phyloP scores from a whole-genome alignment of 2,329 filamentous ascomycete species.

The Knufia petricola region DNA sequence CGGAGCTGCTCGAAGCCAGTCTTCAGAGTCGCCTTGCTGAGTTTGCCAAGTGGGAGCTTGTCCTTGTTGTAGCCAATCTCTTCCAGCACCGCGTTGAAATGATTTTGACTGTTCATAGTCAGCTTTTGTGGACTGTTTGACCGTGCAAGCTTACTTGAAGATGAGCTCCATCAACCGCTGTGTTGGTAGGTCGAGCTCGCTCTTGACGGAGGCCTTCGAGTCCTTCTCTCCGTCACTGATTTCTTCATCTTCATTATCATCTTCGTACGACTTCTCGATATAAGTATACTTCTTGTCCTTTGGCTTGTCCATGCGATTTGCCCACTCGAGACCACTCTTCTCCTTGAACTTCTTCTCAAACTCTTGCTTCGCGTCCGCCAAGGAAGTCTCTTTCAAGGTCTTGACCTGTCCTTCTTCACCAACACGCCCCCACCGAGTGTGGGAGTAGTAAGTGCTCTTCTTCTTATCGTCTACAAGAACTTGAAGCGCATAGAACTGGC shows the following conservation, averaged over 20 bases:
- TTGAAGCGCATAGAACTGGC: constrained; percentile 8
- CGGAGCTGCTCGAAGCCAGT: constrained; percentile 68
- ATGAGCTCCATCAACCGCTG: constrained; percentile 68
- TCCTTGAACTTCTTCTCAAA: constrained; percentile 50
- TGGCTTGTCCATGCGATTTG: constrained; percentile 35
- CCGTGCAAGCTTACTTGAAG: constrained; percentile 49
- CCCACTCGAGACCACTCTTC: constrained; percentile 45
- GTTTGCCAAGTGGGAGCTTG: constrained; percentile 73
- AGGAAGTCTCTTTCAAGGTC: constrained; percentile 29
- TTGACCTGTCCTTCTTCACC: constrained; percentile 40
- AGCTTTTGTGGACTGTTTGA: neutral
- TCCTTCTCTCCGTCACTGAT: constrained; percentile 25
- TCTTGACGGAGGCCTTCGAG: constrained; percentile 34
- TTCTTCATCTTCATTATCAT: constrained; percentile 48
- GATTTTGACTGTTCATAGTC: constrained; percentile 40
- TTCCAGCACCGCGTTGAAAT: constrained; percentile 47
- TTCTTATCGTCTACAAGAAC: constrained; percentile 27
- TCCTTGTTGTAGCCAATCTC: constrained; percentile 39
- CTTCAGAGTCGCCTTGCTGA: constrained; percentile 67
- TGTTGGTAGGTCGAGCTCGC: constrained; percentile 49
- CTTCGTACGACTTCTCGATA: constrained; percentile 66
- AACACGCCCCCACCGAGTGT: constrained; percentile 78
- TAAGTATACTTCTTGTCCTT: constrained; percentile 62
- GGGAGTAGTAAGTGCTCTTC: constrained; percentile 44
- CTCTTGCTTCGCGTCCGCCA: constrained; percentile 32